These are phyloP conservation scores for Hymenochaete sp. DNA, from an alignment of 1,284 basidiomycete genomes.

Conservation along the genomic window DNA sequence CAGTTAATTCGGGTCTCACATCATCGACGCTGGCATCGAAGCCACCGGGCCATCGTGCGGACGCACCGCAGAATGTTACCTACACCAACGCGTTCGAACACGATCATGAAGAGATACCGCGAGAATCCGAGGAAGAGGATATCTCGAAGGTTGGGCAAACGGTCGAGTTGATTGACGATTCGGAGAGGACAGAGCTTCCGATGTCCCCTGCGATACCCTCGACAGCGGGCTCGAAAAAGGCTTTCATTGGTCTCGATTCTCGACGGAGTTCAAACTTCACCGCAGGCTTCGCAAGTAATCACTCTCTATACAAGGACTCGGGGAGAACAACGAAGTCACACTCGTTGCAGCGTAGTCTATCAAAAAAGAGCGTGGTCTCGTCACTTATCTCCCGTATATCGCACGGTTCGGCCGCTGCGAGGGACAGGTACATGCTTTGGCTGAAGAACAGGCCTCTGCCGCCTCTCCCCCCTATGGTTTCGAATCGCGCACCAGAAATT, in stretches of 20 bases:
- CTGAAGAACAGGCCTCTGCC: slow-evolving; percentile 45
- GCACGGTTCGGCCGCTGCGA: slow-evolving; percentile 14
- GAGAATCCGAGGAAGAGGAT: slow-evolving; percentile 14
- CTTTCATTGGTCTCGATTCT: too few species aligned
- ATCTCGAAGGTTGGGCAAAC: slow-evolving; percentile 1
- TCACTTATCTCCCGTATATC: slow-evolving; percentile 44
- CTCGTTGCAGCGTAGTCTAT: slow-evolving; percentile 35
- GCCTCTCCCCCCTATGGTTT: slow-evolving; percentile 39
- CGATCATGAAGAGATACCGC: not conserved
- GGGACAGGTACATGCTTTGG: slow-evolving; percentile 24
- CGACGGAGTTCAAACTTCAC: too few species aligned
- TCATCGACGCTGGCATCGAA: slow-evolving; percentile 10
- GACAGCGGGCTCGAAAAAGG: slow-evolving; percentile 23
- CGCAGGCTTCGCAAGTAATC: too few species aligned
- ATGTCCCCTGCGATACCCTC: slow-evolving; percentile 25
- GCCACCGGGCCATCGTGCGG: slow-evolving; percentile 15
- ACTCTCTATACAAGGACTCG: not conserved
- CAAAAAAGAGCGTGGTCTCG: slow-evolving; percentile 35
- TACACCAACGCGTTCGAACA: not conserved
- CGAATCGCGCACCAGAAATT: slow-evolving; percentile 29
- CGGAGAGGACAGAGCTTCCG: too few species aligned
- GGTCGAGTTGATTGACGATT: not conserved
- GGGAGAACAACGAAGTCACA: slow-evolving; percentile 11
- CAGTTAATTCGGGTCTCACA: slow-evolving; percentile 9
- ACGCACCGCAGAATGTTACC: slow-evolving; percentile 13